Conservation (phyloP, 2,329 filamentous ascomycete genomes). For the Colletotrichum sp. region DNA sequence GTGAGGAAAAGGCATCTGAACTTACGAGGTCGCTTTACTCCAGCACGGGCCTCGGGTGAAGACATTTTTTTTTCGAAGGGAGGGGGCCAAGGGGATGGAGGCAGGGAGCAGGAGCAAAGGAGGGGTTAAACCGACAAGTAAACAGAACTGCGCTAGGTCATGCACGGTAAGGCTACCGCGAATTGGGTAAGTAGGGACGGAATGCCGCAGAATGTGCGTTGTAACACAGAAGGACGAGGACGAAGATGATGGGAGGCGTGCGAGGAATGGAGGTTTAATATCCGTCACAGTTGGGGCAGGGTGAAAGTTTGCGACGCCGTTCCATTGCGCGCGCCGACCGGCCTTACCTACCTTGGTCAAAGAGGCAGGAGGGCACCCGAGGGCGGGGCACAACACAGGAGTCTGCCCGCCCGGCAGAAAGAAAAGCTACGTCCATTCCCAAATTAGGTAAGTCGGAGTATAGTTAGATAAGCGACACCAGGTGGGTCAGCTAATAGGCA, state of each 20-base stretch:
- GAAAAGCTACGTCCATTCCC: not conserved
- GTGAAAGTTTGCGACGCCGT: not conserved
- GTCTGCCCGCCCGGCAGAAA: not conserved
- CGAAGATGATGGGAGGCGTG: not conserved
- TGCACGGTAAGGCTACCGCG: not conserved
- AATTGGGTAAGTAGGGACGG: not conserved
- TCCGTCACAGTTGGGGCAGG: not conserved
- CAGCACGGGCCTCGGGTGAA: constrained; percentile 44
- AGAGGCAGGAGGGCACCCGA: not conserved
- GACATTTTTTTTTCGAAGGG: constrained; percentile 33
- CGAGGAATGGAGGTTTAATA: not conserved
- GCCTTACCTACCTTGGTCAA: not conserved
- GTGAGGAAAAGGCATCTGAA: not conserved
- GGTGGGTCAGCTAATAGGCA: not conserved
- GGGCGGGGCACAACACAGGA: not conserved
- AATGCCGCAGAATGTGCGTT: not conserved
- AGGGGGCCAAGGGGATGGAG: not conserved
- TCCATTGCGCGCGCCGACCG: not conserved
- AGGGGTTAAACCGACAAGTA: not conserved
- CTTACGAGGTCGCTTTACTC: constrained; percentile 51
- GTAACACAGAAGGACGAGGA: not conserved
- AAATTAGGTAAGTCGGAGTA: not conserved
- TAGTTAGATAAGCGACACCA: not conserved
- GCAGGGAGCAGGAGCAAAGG: not conserved
- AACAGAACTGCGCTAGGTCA: not conserved